These are phyloP conservation scores for Penicillium manginii DNA, from an alignment of 495 filamentous ascomycete species.

Conservation along the genomic window DNA sequence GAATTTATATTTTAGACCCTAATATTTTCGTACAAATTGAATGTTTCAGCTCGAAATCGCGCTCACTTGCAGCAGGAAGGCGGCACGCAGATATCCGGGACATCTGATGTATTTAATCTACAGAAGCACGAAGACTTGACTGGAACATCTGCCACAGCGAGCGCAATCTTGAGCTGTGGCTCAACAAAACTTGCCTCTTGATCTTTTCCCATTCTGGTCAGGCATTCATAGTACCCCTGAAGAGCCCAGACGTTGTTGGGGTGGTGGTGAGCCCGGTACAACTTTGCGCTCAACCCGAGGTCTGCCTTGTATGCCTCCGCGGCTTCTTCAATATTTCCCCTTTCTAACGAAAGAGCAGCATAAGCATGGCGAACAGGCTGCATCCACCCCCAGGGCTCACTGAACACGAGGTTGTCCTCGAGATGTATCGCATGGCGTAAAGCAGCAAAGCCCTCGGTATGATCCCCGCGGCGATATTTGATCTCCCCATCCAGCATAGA, in stretches of 20 bases:
- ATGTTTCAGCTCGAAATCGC: no score
- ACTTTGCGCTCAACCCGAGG: conserved; percentile 56
- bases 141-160: background rate
- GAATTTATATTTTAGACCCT: no score
- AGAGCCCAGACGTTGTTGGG: conserved; percentile 71
- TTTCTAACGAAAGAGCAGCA: conserved; percentile 66
- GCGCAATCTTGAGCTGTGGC: background rate
- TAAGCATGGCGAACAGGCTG: conserved; percentile 67
- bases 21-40: no score
- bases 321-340: conserved; percentile 59
- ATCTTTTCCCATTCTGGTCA: conserved; percentile 51
- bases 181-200: background rate
- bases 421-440: conserved; percentile 55
- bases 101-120: no score
- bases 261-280: conserved; percentile 61
- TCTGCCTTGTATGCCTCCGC: conserved; percentile 60
- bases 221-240: conserved; percentile 67
- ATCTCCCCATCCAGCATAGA: conserved; percentile 73
- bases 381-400: conserved; percentile 76
- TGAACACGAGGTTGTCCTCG: conserved; percentile 61
- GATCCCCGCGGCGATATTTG: conserved; percentile 61
- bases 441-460: conserved; percentile 55
- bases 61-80: no score
- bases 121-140: background rate
- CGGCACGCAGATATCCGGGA: no score